A percentile compares a stretch with the other conserved stretches of the same genome.
These are phyloP conservation scores for Aspergillus viridinutans DNA, from an alignment of 2,329 filamentous ascomycete species.

Conservation along the genomic window DNA sequence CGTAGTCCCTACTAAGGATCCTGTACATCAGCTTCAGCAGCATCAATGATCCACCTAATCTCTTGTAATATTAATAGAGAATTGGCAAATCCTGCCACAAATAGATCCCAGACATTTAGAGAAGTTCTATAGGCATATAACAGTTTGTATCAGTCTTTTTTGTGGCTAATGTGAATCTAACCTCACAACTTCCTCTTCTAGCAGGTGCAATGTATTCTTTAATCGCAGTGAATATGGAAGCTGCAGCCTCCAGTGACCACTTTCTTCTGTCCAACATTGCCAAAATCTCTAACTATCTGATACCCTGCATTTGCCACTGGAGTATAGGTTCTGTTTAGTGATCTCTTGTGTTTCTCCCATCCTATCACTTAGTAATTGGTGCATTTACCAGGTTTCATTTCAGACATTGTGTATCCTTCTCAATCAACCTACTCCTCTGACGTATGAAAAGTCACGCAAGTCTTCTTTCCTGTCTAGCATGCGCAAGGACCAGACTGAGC, in stretches of 20 bases:
- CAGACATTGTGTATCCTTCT: neutral
- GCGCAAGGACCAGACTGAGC: neutral
- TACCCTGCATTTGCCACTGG: neutral
- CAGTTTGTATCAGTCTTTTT: neutral
- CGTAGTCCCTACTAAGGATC: neutral
- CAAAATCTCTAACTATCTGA: slow-evolving; percentile 1
- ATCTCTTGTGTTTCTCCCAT: neutral
- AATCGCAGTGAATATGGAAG: neutral
- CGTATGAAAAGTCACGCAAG: neutral
- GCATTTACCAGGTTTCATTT: neutral
- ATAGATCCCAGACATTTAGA: neutral
- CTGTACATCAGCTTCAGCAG: neutral
- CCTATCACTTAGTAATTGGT: neutral
- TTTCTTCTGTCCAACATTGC: slow-evolving; percentile 17
- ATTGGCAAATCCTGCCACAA: neutral
- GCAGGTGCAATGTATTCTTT: neutral
- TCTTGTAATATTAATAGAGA: neutral
- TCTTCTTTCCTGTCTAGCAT: neutral
- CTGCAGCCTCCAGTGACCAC: neutral
- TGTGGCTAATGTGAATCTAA: neutral
- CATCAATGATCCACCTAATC: neutral
- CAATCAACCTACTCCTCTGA: neutral
- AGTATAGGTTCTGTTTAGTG: neutral
- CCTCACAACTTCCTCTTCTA: neutral
- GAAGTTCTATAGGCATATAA: neutral